Conservation (phyloP, 169 alveolate species). For the Amoebophrya sp. region DNA sequence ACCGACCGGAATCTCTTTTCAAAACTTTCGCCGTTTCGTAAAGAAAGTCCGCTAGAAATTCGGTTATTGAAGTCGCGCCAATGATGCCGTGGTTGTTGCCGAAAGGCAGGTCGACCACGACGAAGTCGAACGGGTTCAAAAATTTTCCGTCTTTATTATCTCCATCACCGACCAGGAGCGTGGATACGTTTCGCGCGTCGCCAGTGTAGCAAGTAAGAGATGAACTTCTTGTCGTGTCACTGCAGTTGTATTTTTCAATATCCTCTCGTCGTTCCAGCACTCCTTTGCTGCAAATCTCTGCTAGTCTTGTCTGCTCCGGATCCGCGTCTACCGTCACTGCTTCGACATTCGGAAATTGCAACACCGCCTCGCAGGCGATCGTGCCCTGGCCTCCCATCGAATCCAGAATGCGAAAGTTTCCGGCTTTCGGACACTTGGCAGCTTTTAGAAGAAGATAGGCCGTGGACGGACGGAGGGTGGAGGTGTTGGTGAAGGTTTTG, state of each 20-base stretch:
- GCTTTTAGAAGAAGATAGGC: neutral
- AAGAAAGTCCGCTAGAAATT: neutral
- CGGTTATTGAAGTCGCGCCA: neutral
- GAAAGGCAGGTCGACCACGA: neutral
- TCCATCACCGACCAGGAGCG: too few relatives aligned
- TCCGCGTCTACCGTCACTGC: neutral
- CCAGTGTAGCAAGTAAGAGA: too few relatives aligned
- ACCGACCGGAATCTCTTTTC: neutral
- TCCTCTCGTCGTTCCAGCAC: too few relatives aligned
- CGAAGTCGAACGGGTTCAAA: neutral
- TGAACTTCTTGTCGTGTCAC: too few relatives aligned
- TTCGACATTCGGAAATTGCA: neutral
- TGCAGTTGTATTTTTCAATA: too few relatives aligned
- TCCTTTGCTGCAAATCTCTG: too few relatives aligned
- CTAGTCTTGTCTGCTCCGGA: neutral
- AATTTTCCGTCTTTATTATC: too few relatives aligned
- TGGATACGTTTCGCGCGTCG: too few relatives aligned
- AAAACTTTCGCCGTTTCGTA: neutral
- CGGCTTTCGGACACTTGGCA: neutral
- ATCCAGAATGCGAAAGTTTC: neutral
- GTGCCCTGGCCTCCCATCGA: neutral
- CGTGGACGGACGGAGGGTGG: neutral
- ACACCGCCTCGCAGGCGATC: neutral
- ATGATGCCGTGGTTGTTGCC: neutral
- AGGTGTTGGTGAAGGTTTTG: neutral